Percentiles rank a stretch among this genome's conserved stretches.
phyloP scores from a whole-genome alignment of 2,329 filamentous ascomycete species.

The Ceratocystis huliohia region DNA sequence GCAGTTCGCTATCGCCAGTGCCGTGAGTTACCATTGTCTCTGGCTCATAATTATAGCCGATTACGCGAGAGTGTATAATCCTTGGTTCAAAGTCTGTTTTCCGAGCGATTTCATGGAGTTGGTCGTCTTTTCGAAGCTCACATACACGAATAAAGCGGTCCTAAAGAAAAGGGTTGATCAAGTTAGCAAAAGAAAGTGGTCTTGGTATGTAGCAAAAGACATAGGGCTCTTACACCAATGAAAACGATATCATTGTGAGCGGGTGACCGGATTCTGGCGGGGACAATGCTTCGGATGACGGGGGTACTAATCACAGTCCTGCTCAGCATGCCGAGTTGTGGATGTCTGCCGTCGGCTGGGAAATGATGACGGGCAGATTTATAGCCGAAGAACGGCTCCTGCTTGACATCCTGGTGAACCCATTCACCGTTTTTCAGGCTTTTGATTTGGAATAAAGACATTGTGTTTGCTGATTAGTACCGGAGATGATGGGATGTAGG shows the following conservation, averaged over 20 bases:
- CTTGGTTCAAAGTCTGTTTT: slow-evolving; percentile 67
- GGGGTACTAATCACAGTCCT: slow-evolving; percentile 68
- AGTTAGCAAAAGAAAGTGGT: background rate
- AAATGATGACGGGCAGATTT: slow-evolving; percentile 24
- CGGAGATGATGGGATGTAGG: background rate
- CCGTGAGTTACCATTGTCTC: background rate
- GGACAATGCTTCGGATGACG: slow-evolving; percentile 61
- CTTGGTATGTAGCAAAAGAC: background rate
- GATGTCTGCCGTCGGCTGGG: slow-evolving; percentile 30
- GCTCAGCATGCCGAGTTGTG: slow-evolving; percentile 60
- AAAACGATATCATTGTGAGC: slow-evolving; percentile 72
- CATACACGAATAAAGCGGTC: slow-evolving; percentile 71
- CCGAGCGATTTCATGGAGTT: slow-evolving; percentile 60
- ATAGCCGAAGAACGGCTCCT: slow-evolving; percentile 30
- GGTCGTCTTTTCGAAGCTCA: slow-evolving; percentile 55
- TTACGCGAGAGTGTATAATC: slow-evolving; percentile 66
- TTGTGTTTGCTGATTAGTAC: background rate
- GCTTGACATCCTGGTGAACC: slow-evolving; percentile 41
- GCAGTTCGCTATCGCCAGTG: background rate
- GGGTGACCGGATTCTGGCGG: slow-evolving; percentile 60
- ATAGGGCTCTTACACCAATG: slow-evolving; percentile 51
- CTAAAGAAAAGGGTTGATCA: slow-evolving; percentile 28
- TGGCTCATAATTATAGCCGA: slow-evolving; percentile 37
- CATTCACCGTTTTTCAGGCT: slow-evolving; percentile 43
- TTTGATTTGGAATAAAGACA: slow-evolving; percentile 37